phyloP scores from a whole-genome alignment of 179 eudicot genomes.

The Beta lomatogona region DNA sequence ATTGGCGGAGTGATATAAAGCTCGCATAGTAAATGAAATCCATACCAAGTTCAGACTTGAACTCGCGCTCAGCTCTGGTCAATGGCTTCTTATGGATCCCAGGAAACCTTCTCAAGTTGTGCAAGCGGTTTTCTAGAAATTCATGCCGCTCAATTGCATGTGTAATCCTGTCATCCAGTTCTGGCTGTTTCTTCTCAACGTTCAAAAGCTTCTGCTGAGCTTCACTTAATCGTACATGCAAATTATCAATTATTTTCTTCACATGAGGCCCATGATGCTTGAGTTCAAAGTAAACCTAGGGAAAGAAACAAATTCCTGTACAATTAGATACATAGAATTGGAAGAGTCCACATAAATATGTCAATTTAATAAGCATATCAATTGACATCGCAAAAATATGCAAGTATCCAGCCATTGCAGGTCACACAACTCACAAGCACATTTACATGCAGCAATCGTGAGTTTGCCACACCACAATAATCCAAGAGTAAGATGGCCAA shows the following conservation, averaged over 20 bases:
- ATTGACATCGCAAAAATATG: neutral
- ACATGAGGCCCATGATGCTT: slow-evolving; percentile 83
- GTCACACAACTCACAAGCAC: neutral
- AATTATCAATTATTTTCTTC: slow-evolving; percentile 70
- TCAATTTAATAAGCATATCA: neutral
- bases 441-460: too few relatives aligned
- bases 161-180: slow-evolving; percentile 53
- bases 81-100: slow-evolving; percentile 76
- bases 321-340: slow-evolving; percentile 4
- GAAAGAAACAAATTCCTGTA: neutral
- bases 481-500: neutral
- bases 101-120: slow-evolving; percentile 61
- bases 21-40: neutral
- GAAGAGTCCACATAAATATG: neutral
- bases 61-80: slow-evolving; percentile 82
- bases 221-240: slow-evolving; percentile 56
- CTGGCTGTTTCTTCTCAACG: slow-evolving; percentile 66
- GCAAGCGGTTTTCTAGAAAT: slow-evolving; percentile 73
- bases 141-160: slow-evolving; percentile 50
- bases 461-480: neutral
- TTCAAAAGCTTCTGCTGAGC: slow-evolving; percentile 61
- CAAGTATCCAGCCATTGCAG: neutral
- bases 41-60: slow-evolving; percentile 81
- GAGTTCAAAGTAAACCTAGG: slow-evolving; percentile 81
- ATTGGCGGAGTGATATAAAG: neutral